These are phyloP conservation scores for Phalaenopsis equestris DNA, from an alignment of 106 monocot species.

Conservation along the genomic window DNA sequence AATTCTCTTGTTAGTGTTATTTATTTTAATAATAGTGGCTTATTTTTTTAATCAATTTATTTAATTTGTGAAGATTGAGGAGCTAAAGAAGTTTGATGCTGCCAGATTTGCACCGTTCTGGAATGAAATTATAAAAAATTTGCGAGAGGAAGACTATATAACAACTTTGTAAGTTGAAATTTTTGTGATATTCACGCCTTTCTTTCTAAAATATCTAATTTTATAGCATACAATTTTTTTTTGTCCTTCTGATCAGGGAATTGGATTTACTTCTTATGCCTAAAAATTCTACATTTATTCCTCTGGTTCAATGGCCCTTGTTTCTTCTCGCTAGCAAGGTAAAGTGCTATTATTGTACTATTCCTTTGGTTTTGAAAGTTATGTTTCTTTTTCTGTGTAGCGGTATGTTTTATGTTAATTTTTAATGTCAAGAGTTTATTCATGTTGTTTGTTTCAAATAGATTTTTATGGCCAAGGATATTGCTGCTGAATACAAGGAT, in stretches of 20 bases:
- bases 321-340: conserved; percentile 93
- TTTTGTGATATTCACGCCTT: neutral
- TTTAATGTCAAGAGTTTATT: neutral
- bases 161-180: conserved; percentile 52
- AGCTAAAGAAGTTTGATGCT: conserved; percentile 78
- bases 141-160: conserved; percentile 90
- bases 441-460: conserved; percentile 19
- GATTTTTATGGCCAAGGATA: conserved; percentile 86
- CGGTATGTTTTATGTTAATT: neutral
- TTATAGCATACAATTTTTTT: conserved; percentile 4
- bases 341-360: neutral
- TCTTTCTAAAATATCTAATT: conserved; percentile 6
- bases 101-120: conserved; percentile 92
- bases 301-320: conserved; percentile 77
- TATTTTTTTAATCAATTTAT: neutral
- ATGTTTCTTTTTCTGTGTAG: neutral
- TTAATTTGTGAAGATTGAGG: conserved; percentile 32
- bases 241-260: conserved; percentile 34
- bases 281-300: conserved; percentile 59
- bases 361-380: neutral
- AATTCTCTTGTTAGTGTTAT: neutral
- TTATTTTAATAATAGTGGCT: neutral
- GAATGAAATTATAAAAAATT: conserved; percentile 84
- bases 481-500: conserved; percentile 63
- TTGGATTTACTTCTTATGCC: conserved; percentile 86